These are phyloP conservation scores for Candida dajiaensis DNA, from an alignment of 805 yeast species.

Conservation along the genomic window DNA sequence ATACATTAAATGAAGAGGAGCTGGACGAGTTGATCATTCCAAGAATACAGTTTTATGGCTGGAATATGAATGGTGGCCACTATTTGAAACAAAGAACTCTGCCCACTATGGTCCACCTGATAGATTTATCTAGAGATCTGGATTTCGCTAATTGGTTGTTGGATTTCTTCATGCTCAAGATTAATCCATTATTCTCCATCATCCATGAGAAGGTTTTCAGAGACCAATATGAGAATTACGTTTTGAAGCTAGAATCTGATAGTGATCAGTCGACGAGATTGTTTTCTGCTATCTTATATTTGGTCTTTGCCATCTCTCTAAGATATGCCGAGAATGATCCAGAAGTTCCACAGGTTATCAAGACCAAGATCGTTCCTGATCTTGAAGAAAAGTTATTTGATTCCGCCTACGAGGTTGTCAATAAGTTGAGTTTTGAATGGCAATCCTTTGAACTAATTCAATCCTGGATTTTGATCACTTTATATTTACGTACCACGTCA, in stretches of 20 bases:
- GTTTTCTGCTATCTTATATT: slow-evolving; percentile 44
- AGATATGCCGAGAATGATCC: slow-evolving; percentile 40
- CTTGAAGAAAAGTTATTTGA: slow-evolving; percentile 40
- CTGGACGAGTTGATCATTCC: slow-evolving; percentile 36
- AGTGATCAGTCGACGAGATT: slow-evolving; percentile 33
- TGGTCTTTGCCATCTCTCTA: slow-evolving; percentile 44
- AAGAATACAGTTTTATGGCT: slow-evolving; percentile 54
- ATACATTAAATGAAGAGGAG: slow-evolving; percentile 29
- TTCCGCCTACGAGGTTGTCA: slow-evolving; percentile 32
- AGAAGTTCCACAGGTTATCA: slow-evolving; percentile 10
- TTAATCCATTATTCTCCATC: slow-evolving; percentile 49
- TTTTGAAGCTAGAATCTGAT: slow-evolving; percentile 26
- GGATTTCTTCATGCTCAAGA: slow-evolving; percentile 37
- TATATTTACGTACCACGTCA: slow-evolving; percentile 38
- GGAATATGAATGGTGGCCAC: slow-evolving; percentile 59
- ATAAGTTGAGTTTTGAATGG: slow-evolving; percentile 42
- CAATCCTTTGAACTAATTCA: slow-evolving; percentile 46
- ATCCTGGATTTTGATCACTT: slow-evolving; percentile 40
- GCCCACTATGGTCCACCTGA: slow-evolving; percentile 22
- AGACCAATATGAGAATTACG: slow-evolving; percentile 36
- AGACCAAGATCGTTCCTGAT: slow-evolving; percentile 13
- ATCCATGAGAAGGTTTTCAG: slow-evolving; percentile 49
- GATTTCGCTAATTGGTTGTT: slow-evolving; percentile 29
- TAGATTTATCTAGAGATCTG: slow-evolving; percentile 18
- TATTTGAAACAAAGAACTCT: slow-evolving; percentile 34